phyloP scores from a whole-genome alignment of 257 asterid genomes.

The Petunia secreta region DNA sequence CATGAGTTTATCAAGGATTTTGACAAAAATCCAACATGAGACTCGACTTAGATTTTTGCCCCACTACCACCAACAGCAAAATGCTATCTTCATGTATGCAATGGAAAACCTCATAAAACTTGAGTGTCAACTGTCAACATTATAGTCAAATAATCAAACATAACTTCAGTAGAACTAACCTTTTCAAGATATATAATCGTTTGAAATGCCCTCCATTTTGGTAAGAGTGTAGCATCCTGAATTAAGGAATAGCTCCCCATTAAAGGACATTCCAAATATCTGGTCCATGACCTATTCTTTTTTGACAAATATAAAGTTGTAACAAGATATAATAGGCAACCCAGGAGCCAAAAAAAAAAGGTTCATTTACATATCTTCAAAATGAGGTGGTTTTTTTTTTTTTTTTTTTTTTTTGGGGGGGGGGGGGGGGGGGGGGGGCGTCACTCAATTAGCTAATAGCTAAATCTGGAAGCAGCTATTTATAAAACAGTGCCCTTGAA shows the following conservation, averaged over 20 bases:
- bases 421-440: too few species aligned
- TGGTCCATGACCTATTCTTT: not conserved
- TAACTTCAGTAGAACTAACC: slow-evolving; percentile 38
- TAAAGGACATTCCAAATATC: slow-evolving; percentile 4
- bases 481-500: not conserved
- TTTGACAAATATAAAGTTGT: not conserved
- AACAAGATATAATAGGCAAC: not conserved
- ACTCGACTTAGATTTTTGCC: not conserved
- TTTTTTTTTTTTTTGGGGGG: too few species aligned
- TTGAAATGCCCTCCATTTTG: slow-evolving; percentile 94
- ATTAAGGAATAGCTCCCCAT: slow-evolving; percentile 24
- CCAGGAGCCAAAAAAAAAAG: not conserved
- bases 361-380: not conserved
- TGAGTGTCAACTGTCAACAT: not conserved
- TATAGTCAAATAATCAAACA: not conserved
- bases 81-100: slow-evolving; percentile 10
- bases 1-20: not conserved
- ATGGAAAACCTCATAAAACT: not conserved
- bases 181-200: slow-evolving; percentile 81
- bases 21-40: too few species aligned
- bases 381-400: not conserved
- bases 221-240: slow-evolving; percentile 73
- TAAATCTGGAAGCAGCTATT: not conserved
- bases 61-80: not conserved
- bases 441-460: not conserved